Base-by-base conservation (phyloP, 148 eudicot genomes). In the Rhododendron williamsianum region DNA sequence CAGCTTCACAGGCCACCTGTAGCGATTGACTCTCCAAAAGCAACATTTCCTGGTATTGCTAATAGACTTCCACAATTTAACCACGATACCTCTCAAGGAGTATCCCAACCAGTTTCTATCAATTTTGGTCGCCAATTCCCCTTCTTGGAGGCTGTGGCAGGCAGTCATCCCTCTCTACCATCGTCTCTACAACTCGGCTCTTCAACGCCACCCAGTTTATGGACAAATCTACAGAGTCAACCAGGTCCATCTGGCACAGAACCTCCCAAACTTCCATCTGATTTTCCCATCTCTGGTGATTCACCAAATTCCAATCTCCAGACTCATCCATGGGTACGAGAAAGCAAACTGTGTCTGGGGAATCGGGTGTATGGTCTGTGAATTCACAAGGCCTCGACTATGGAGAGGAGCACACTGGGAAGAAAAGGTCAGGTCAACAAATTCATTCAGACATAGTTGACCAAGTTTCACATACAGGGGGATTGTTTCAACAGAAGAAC, bases 101-200 rank as follows among this genome's bases (percentile, higher is more conserved):
- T 60, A 46, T 84, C 87, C 35, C 87, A 85, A 67, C 51, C 63
- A 21, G 76, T 30, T 71, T 65, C 58, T 35, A 46, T 79, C 52
- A 69, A 83, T 81, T 67, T 48, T 85, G 88, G 86, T 33, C 86
- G 82, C 81, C 85, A 85, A 48, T 81, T 84, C 73, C 82, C 92
- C 25, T 13, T 85, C 71, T 58, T 86, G 76, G 90, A 87, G 72
- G 56, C 82, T 30, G 74, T 72, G 15, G 71, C 84, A 46, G 87
- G 51, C 73, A 58, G 45, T 82, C 86, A 84, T 72, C 48, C 90
- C 41, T 84, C 88, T 60, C 52, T 33, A 15, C 45, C 49, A 16
- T 45, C 84, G 35, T 67, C 89, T 82, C 86, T 85, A 30, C 65
- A 82, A 79, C 84, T 84, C 15, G 90, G 84, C 41, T 84, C 78